Evolutionary conservation across 2,329 filamentous ascomycete genomes (phyloP).

Genomic region (Gnomoniopsis sp.): DNA sequence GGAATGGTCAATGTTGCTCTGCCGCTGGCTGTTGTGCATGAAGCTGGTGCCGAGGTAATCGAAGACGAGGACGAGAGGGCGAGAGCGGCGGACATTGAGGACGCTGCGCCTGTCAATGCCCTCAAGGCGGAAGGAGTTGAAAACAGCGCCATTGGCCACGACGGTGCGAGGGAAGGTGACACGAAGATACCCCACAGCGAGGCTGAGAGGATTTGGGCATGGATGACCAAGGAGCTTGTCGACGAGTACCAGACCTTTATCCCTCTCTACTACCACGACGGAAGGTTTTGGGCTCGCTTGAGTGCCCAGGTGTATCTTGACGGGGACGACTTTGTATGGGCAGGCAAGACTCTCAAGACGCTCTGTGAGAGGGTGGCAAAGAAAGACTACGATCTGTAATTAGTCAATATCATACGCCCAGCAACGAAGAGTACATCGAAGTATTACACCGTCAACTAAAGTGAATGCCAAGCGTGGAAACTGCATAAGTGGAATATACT

Average conservation of each 20-base stretch:
- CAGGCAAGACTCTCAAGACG: constrained; percentile 54
- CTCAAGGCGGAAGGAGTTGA: neutral
- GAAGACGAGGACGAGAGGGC: neutral
- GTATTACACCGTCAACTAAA: no score
- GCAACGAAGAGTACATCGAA: neutral
- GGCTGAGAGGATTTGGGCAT: constrained; percentile 43
- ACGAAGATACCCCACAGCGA: constrained; percentile 30
- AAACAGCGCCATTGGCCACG: neutral
- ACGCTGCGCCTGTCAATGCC: neutral
- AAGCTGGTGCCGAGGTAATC: neutral
- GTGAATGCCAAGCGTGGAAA: no score
- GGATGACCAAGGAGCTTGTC: constrained; percentile 53
- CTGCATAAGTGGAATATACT: no score
- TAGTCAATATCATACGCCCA: neutral
- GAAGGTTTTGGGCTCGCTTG: constrained; percentile 66
- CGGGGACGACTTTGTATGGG: constrained; percentile 71
- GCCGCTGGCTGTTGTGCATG: constrained; percentile 49
- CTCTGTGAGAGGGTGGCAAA: constrained; percentile 39
- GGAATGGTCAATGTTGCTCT: constrained; percentile 71
- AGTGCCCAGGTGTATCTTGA: constrained; percentile 86
- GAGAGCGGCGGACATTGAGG: constrained; percentile 1
- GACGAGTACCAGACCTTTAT: constrained; percentile 69
- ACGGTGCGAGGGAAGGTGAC: constrained; percentile 26
- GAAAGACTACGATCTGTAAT: constrained; percentile 22
- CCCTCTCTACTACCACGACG: constrained; percentile 57